These are phyloP conservation scores for Colletotrichum musae DNA, from an alignment of 2,329 filamentous ascomycete species.

Conservation along the genomic window DNA sequence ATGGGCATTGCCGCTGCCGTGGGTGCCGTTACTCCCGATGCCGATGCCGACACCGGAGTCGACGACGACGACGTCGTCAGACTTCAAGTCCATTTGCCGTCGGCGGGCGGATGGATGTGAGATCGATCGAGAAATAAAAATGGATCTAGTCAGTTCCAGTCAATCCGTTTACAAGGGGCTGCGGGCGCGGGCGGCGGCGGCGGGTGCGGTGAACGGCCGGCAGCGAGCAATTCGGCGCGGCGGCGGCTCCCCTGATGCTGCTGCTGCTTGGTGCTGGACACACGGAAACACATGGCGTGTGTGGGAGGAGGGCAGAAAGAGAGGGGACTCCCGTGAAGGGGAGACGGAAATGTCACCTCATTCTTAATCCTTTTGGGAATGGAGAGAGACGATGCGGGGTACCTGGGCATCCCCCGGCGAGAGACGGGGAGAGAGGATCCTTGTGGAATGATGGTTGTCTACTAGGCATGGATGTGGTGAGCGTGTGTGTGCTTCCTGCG, in stretches of 20 bases:
- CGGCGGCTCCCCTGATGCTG: constrained; percentile 34
- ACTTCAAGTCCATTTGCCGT: constrained; percentile 34
- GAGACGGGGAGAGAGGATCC: too few species aligned
- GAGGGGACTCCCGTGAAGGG: constrained; percentile 26
- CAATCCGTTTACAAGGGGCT: too few species aligned
- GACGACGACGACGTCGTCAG: constrained; percentile 28
- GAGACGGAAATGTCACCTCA: constrained; percentile 40
- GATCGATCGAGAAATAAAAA: too few species aligned
- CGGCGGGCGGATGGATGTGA: background rate
- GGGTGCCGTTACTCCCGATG: constrained; percentile 14
- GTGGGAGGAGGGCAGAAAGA: constrained; percentile 13
- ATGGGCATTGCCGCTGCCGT: constrained; percentile 16
- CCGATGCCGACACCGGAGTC: constrained; percentile 37
- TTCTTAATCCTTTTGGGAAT: constrained; percentile 39
- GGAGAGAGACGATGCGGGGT: constrained; percentile 37
- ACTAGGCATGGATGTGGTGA: background rate
- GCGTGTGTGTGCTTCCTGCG: background rate
- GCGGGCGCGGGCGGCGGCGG: background rate
- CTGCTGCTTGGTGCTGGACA: constrained; percentile 36
- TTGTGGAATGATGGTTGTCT: too few species aligned
- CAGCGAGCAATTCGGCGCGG: constrained; percentile 26
- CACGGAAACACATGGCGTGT: constrained; percentile 37
- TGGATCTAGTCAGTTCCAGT: too few species aligned
- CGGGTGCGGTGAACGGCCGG: constrained; percentile 1
- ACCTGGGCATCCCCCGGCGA: constrained; percentile 20